These are phyloP conservation scores for Solanum hybrid DNA, from an alignment of 305 asterid species.

Conservation along the genomic window DNA sequence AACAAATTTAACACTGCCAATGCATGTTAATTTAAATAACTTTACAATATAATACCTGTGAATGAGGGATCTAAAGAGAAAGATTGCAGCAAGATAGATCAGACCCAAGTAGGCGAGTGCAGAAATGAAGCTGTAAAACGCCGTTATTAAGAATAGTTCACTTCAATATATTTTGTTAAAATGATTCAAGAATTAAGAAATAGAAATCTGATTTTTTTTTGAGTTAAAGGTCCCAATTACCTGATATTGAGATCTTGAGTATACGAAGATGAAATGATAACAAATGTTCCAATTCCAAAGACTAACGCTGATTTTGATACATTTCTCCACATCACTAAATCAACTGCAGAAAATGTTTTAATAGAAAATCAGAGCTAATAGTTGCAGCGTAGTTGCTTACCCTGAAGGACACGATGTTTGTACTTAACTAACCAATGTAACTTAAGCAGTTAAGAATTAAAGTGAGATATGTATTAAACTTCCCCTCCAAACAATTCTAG, in stretches of 20 bases:
- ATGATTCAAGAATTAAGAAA: background rate
- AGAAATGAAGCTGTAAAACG: slow-evolving; percentile 21
- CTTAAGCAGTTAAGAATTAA: background rate
- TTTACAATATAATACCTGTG: slow-evolving; percentile 12
- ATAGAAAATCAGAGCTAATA: background rate
- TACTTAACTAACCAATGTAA: background rate
- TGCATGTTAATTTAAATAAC: background rate
- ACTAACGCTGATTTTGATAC: slow-evolving; percentile 67
- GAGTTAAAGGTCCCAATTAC: slow-evolving; percentile 14
- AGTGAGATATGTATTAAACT: background rate
- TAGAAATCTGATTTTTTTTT: background rate
- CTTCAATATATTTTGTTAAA: background rate
- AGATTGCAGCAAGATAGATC: slow-evolving; percentile 32
- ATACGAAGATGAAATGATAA: slow-evolving; percentile 66
- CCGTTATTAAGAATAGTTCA: background rate
- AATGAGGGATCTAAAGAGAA: slow-evolving; percentile 31
- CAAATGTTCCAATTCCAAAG: slow-evolving; percentile 77
- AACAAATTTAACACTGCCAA: background rate
- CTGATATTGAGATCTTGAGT: slow-evolving; percentile 69
- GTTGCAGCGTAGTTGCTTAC: background rate
- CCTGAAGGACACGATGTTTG: background rate
- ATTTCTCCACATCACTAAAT: slow-evolving; percentile 82
- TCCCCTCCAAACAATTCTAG: background rate
- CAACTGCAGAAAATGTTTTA: slow-evolving; percentile 29
- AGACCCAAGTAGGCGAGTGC: slow-evolving; percentile 26